Percentiles rank a stretch among this genome's conserved stretches.
Conservation (phyloP, 345 rosid genomes). For the Brassica cretica region DNA sequence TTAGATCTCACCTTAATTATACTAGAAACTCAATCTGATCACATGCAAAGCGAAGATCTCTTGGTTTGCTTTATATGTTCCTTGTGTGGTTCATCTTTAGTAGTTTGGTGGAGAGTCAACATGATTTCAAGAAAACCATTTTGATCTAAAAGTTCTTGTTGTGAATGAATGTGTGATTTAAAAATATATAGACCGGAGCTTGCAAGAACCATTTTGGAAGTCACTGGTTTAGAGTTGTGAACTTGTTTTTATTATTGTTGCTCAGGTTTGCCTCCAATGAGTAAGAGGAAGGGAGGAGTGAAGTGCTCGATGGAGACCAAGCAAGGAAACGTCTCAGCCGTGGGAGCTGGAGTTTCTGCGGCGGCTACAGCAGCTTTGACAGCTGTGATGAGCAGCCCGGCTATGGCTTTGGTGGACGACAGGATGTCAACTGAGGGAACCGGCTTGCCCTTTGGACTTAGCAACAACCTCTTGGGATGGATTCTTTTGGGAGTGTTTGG, state of each 20-base stretch:
- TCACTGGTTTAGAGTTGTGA: slow-evolving; percentile 5
- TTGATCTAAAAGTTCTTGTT: not conserved
- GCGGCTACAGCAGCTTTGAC: slow-evolving; percentile 57
- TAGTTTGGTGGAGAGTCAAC: slow-evolving; percentile 13
- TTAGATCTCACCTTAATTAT: slow-evolving; percentile 15
- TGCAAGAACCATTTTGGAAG: not conserved
- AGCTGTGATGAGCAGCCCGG: slow-evolving; percentile 64
- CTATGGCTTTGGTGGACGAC: slow-evolving; percentile 87
- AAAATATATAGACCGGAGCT: not conserved
- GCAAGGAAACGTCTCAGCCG: slow-evolving; percentile 29
- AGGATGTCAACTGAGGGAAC: slow-evolving; percentile 90
- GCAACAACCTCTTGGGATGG: slow-evolving; percentile 97
- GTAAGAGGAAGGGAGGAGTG: slow-evolving; percentile 56
- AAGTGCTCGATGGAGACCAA: slow-evolving; percentile 52
- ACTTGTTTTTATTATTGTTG: not conserved
- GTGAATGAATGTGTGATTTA: not conserved
- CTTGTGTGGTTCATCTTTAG: not conserved
- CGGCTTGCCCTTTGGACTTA: slow-evolving; percentile 83
- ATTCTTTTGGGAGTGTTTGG: slow-evolving; percentile 81
- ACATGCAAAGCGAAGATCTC: slow-evolving; percentile 14
- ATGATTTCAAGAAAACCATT: not conserved
- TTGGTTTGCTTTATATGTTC: slow-evolving; percentile 10
- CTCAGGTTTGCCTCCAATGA: slow-evolving; percentile 65
- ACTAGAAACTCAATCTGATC: not conserved
- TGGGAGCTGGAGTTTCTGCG: slow-evolving; percentile 46